phyloP scores from a whole-genome alignment of 768 basidiomycete species.

The Suillus lakei region DNA sequence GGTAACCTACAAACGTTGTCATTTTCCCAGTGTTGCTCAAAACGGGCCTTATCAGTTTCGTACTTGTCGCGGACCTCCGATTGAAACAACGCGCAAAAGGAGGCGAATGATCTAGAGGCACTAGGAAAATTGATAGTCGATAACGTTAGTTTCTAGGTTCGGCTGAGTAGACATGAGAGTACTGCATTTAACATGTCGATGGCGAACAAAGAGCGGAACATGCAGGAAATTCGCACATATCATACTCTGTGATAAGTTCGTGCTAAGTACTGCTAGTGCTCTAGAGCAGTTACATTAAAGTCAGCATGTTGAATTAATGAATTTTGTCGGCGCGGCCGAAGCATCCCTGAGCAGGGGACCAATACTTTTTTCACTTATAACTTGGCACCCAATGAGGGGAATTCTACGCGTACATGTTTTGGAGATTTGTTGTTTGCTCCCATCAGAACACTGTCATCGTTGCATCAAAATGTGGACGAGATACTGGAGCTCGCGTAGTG shows the following conservation, averaged over 20 bases:
- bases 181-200: background rate
- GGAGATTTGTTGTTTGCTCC: background rate
- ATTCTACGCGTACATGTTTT: background rate
- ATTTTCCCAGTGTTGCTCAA: background rate
- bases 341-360: background rate
- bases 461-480: background rate
- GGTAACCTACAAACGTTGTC: background rate
- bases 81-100: too few relatives aligned
- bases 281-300: background rate
- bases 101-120: background rate
- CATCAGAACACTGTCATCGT: background rate
- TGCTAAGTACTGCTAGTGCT: background rate
- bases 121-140: background rate
- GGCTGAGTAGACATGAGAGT: background rate
- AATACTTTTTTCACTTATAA: background rate
- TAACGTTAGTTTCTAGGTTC: background rate
- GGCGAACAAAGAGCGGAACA: too few relatives aligned
- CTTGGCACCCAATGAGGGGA: background rate
- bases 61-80: background rate
- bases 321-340: background rate
- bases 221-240: background rate
- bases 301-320: background rate
- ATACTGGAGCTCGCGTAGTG: background rate
- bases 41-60: background rate
- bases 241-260: background rate